A percentile compares a stretch with the other conserved stretches of the same genome.
Conservation (phyloP, 352 stramenopile species). For the Lagenidium giganteum region DNA sequence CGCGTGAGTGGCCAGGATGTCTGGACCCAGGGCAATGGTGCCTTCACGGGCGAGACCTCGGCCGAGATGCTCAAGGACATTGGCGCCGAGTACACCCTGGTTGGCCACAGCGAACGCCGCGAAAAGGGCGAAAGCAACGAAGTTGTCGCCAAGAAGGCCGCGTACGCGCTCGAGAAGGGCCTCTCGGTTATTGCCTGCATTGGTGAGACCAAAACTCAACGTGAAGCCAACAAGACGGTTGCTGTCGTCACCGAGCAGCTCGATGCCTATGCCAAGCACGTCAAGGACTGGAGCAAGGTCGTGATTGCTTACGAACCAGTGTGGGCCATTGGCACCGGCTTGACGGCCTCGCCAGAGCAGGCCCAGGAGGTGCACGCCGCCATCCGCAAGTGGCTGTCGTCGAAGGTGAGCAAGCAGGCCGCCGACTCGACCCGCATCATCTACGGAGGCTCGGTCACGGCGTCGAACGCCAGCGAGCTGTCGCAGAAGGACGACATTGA, state of each 20-base stretch:
- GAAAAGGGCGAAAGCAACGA: constrained; percentile 90
- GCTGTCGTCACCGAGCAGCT: constrained; percentile 93
- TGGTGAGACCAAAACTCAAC: constrained; percentile 94
- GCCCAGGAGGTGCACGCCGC: constrained; percentile 96
- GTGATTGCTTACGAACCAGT: constrained; percentile 98
- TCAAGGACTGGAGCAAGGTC: constrained; percentile 93
- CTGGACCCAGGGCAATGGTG: constrained; percentile 93
- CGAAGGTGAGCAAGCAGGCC: constrained; percentile 89
- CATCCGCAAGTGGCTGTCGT: constrained; percentile 92
- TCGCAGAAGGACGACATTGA: constrained; percentile 97
- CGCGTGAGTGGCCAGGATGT: constrained; percentile 91
- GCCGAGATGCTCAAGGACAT: constrained; percentile 97
- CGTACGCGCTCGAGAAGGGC: constrained; percentile 90
- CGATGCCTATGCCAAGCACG: constrained; percentile 82
- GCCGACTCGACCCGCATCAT: constrained; percentile 94
- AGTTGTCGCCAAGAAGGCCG: constrained; percentile 92
- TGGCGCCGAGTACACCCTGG: constrained; percentile 93
- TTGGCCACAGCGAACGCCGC: constrained; percentile 96
- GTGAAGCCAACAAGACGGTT: constrained; percentile 91
- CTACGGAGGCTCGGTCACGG: constrained; percentile 96
- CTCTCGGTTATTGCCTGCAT: constrained; percentile 96
- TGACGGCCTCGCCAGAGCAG: constrained; percentile 97
- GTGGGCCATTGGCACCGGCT: constrained; percentile 97
- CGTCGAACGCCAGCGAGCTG: constrained; percentile 89
- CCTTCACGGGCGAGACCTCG: constrained; percentile 96